A percentile compares a stretch with the other conserved stretches of the same genome.
These are phyloP conservation scores for Trametes versicolor DNA, from an alignment of 1,284 basidiomycete species.

Conservation along the genomic window DNA sequence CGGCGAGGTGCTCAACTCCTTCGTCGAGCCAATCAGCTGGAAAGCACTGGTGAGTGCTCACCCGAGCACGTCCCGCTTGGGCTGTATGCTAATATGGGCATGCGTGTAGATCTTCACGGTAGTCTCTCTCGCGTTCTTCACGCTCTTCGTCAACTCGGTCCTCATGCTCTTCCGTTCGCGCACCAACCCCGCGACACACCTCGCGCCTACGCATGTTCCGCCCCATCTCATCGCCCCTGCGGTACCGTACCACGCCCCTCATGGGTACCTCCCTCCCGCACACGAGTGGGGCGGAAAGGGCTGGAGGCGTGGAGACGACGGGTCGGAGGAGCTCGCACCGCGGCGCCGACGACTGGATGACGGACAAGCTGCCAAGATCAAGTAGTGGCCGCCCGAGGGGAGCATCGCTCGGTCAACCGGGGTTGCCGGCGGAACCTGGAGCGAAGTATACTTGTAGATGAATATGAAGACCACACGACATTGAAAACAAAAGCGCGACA, in stretches of 20 bases:
- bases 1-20: constrained; percentile 95
- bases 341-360: constrained; percentile 71
- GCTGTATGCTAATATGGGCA: not conserved
- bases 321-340: constrained; percentile 52
- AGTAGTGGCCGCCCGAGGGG: constrained; percentile 15
- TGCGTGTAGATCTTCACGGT: constrained; percentile 76
- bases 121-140: constrained; percentile 82
- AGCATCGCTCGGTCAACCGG: not conserved
- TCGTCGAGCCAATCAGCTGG: constrained; percentile 97
- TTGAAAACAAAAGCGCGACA: constrained; percentile 9
- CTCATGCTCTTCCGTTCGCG: constrained; percentile 79
- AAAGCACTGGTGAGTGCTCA: constrained; percentile 82
- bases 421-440: not conserved
- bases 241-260: constrained; percentile 52
- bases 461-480: not conserved
- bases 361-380: constrained; percentile 66
- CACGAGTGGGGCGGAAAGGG: constrained; percentile 53
- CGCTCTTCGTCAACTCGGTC: constrained; percentile 85
- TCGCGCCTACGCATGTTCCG: constrained; percentile 36
- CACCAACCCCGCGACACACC: constrained; percentile 44
- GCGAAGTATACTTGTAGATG: not conserved
- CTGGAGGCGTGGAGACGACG: constrained; percentile 36
- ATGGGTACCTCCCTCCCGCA: constrained; percentile 52
- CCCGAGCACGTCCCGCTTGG: not conserved
- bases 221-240: constrained; percentile 56